Base-by-base conservation (phyloP, 2,329 filamentous ascomycete genomes). In the Alternaria rosae region DNA sequence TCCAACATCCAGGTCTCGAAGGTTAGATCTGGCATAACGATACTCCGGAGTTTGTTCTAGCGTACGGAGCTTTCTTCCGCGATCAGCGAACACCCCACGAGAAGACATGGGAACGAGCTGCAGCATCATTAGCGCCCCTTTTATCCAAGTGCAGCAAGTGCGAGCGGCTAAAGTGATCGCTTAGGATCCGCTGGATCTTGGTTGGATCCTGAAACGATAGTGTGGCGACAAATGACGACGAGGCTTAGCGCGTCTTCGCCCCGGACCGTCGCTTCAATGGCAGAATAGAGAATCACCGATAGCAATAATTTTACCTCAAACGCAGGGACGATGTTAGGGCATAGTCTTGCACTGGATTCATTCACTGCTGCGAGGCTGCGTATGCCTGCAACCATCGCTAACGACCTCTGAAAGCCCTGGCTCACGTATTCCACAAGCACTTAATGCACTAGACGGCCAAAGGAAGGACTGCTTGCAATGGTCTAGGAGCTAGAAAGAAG, bases 171-270 rank as follows among this genome's bases (percentile, higher is more conserved):
- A 58, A 57, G 15, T 21, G 52, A 54, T 64, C 50, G 54, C 50
- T 54, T 43, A 47, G 42, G 41, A 54, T 26, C 38, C 25, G 45
- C n/a, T 57, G 17, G 51, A 45, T 45, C 44, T 55, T 48, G 52
- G 52, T 54, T 47, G 45, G 54, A 61, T 51, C 35, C 28, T 55
- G 38, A 52, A 64, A 64, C 62, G 38, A 48, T 30, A 54, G 26
- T 38, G 57, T 58, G 50, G 58, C 35, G 44, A 23, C 26, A n/a
- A 30, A 47, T 17, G n/a, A 38, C 50, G 5, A 21, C 23, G 32
- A 20, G 25, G 42, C 43, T 30, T 64, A 62, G 62, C 50, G 50
- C 20, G 47, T 23, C 9, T 54, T 45, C 54, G 50, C 51, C 41
- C 54, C 58, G 61, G 44, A 61, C 57, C 57, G 53, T 41, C 20